Percentiles rank a stretch among this genome's conserved stretches.
Evolutionary conservation across 2,329 filamentous ascomycete species (phyloP).

Genomic region (Aulographum hederae): DNA sequence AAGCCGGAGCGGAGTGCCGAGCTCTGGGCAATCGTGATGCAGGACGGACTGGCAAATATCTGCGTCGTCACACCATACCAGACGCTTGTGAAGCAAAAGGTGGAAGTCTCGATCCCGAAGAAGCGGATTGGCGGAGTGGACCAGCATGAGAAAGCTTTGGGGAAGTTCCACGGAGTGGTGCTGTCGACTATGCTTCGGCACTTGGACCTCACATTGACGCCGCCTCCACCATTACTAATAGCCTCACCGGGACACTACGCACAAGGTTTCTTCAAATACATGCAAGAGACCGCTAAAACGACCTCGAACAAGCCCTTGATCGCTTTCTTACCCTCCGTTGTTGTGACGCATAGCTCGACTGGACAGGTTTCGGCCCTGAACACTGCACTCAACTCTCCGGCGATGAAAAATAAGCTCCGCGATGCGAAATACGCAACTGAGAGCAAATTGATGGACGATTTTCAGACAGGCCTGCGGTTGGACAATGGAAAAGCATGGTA

Average conservation of each 20-base stretch:
- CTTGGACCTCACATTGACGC: conserved; percentile 44
- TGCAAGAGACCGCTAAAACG: conserved; percentile 40
- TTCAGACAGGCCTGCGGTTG: conserved; percentile 57
- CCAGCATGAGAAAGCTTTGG: conserved; percentile 48
- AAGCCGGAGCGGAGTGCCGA: conserved; percentile 51
- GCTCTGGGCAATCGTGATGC: conserved; percentile 82
- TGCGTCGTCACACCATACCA: conserved; percentile 68
- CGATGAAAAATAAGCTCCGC: conserved; percentile 58
- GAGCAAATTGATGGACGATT: conserved; percentile 67
- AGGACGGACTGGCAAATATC: conserved; percentile 70
- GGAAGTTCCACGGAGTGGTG: conserved; percentile 61
- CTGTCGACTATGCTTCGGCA: conserved; percentile 59
- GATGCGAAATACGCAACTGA: conserved; percentile 81
- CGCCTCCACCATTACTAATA: conserved; percentile 46
- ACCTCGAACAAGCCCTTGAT: conserved; percentile 57
- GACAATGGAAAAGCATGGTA: conserved; percentile 89
- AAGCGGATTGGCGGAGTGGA: conserved; percentile 43
- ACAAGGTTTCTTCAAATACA: conserved; percentile 58
- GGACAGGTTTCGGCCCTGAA: conserved; percentile 76
- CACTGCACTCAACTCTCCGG: conserved; percentile 67
- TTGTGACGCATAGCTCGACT: conserved; percentile 67
- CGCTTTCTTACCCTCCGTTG: conserved; percentile 40
- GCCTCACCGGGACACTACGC: conserved; percentile 85
- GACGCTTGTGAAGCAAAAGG: conserved; percentile 51
- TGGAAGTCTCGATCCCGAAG: conserved; percentile 49